Percentiles rank a stretch among this genome's conserved stretches.
Conservation (phyloP, 768 basidiomycete species). For the Suillus plorans region DNA sequence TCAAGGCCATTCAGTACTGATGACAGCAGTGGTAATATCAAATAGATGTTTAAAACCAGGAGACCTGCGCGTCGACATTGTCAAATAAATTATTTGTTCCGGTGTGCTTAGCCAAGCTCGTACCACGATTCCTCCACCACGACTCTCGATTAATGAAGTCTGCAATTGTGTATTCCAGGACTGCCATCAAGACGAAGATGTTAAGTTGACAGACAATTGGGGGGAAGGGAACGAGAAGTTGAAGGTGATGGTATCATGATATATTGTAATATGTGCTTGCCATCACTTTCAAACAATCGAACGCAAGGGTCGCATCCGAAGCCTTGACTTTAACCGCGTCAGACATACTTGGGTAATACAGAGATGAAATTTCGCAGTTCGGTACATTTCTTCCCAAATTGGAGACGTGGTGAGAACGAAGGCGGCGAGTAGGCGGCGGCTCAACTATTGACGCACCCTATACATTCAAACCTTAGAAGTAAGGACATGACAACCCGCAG, state of each 20-base stretch:
- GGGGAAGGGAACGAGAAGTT: background rate
- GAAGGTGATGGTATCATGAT: background rate
- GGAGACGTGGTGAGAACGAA: constrained; percentile 10
- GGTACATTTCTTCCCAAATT: constrained; percentile 5
- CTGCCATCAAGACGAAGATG: constrained; percentile 23
- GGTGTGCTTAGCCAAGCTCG: constrained; percentile 9
- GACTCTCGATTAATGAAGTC: constrained; percentile 58
- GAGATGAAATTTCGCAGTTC: constrained; percentile 3
- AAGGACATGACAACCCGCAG: background rate
- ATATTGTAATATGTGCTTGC: background rate
- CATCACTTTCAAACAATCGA: constrained; percentile 2
- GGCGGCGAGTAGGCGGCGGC: background rate
- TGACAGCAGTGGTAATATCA: constrained; percentile 64
- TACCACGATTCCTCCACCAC: constrained; percentile 66
- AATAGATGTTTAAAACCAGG: constrained; percentile 54
- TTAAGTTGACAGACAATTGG: background rate
- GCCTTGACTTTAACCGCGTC: background rate
- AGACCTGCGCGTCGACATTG: constrained; percentile 41
- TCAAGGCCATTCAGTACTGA: constrained; percentile 67
- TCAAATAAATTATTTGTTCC: background rate
- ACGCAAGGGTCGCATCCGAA: background rate
- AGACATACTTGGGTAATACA: background rate
- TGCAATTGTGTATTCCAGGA: constrained; percentile 53
- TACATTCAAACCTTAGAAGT: background rate
- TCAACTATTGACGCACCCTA: background rate